Evolutionary conservation across 345 rosid genomes (phyloP), one percentile per base, ranked within the genome.

Genomic region (Triadica sebifera): DNA sequence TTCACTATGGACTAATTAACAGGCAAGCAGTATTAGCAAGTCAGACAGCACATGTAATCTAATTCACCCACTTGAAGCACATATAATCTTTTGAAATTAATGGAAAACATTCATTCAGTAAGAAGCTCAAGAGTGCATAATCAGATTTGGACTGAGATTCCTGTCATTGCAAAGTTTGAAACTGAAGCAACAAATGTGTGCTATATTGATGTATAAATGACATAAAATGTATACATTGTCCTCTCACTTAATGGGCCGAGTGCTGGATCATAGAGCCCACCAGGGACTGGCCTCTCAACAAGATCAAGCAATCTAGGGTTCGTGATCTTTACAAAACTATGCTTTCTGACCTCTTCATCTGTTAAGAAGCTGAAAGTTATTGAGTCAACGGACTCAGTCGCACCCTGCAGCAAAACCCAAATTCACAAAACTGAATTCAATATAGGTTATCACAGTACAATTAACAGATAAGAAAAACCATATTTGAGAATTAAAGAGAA

Each of bases 181-280:
- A 19, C 11, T 61, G 56, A 72, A 29, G 58, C 67, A 29, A 34
- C 13, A 55, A 4, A 53, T 20, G 2, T 22, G 5, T 25, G 5
- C 16, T 19, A 29, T 7, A 65, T 67, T 67, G 19, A 59, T 8
- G 15, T 56, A 47, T n/a, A 29, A 55, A 5, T 49, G 25, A 19
- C 16, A 10, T 4, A 47, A 15, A 61, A 22, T 46, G 78, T 6
- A 78, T 85, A 86, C 92, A 77, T 43, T 15, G 79, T 22, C 34
- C 76, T 73, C 5, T 86, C 89, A 65, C 75, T 80, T 16, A 82
- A 65, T 19, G 89, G 89, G 13, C 93, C 93, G 49, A 86, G 20
- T 0, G 72, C 8, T 37, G 86, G 90, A 73, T 89, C 93, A 73
- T 88, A 87, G 43, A 89, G 85, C 49, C 93, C 94, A 41, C 87